phyloP scores from a whole-genome alignment of 2,329 filamentous ascomycete genomes.

The Pleoardoris graminearum region DNA sequence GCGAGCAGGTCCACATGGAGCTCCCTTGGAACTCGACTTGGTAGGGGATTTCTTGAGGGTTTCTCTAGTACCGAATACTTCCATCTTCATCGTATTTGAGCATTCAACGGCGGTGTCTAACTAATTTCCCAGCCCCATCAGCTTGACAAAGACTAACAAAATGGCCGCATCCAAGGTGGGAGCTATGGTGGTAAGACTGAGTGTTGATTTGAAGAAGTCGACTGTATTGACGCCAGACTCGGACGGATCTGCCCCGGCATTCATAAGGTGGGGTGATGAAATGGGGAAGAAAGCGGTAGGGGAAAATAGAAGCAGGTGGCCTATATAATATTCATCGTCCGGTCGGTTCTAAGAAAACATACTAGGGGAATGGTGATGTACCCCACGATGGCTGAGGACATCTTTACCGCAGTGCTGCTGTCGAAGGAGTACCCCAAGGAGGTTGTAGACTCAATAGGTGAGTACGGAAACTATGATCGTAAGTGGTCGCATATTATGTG shows the following conservation, averaged over 20 bases:
- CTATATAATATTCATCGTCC: neutral
- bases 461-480: conserved; percentile 8
- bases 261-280: conserved; percentile 22
- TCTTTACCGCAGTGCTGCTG: neutral
- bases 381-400: neutral
- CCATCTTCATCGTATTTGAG: neutral
- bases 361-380: neutral
- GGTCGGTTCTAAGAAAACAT: neutral
- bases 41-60: neutral
- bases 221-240: conserved; percentile 15
- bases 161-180: neutral
- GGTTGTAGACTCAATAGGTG: conserved; percentile 5
- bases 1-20: conserved; percentile 5
- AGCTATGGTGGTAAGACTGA: conserved; percentile 7
- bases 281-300: conserved; percentile 20
- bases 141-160: neutral
- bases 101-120: neutral
- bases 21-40: conserved; percentile 1
- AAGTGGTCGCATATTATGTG: neutral
- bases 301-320: neutral
- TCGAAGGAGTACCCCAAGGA: neutral
- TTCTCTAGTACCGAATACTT: neutral
- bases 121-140: neutral
- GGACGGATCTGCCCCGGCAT: conserved; percentile 18
- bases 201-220: conserved; percentile 12